These are phyloP conservation scores for Paraphaeosphaeria minitans DNA, from an alignment of 2,329 filamentous ascomycete genomes.

Conservation along the genomic window DNA sequence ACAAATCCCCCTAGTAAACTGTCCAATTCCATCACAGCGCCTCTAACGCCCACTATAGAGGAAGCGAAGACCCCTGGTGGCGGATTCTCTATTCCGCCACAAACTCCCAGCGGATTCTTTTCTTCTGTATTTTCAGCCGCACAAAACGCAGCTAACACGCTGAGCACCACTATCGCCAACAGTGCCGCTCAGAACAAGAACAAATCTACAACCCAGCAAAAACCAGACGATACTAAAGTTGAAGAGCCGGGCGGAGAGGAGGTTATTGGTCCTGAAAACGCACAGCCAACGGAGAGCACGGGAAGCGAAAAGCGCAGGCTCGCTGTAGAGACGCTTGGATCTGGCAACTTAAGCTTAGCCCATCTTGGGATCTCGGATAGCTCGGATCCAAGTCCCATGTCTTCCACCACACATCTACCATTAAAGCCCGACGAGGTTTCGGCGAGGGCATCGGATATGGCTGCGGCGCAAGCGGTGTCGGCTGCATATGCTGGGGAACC, in stretches of 20 bases:
- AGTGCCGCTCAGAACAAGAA: slow-evolving; percentile 58
- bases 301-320: slow-evolving; percentile 60
- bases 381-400: slow-evolving; percentile 61
- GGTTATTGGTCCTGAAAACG: slow-evolving; percentile 46
- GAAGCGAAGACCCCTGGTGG: slow-evolving; percentile 65
- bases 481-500: slow-evolving; percentile 62
- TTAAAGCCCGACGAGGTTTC: slow-evolving; percentile 57
- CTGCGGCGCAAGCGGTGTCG: slow-evolving; percentile 64
- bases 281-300: slow-evolving; percentile 25
- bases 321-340: slow-evolving; percentile 86
- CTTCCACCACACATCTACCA: slow-evolving; percentile 62
- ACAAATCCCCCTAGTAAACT: slow-evolving; percentile 78
- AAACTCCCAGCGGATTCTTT: slow-evolving; percentile 73
- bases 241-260: slow-evolving; percentile 47
- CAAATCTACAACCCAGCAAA: slow-evolving; percentile 51
- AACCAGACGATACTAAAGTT: slow-evolving; percentile 32
- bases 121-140: slow-evolving; percentile 91
- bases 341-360: slow-evolving; percentile 85
- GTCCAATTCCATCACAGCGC: slow-evolving; percentile 69
- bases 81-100: slow-evolving; percentile 51
- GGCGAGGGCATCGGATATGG: slow-evolving; percentile 63
- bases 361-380: slow-evolving; percentile 80
- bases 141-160: slow-evolving; percentile 82
- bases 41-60: slow-evolving; percentile 78
- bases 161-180: slow-evolving; percentile 76